These are phyloP conservation scores for Linderniella brevidens DNA, from an alignment of 257 asterid species.

Conservation along the genomic window DNA sequence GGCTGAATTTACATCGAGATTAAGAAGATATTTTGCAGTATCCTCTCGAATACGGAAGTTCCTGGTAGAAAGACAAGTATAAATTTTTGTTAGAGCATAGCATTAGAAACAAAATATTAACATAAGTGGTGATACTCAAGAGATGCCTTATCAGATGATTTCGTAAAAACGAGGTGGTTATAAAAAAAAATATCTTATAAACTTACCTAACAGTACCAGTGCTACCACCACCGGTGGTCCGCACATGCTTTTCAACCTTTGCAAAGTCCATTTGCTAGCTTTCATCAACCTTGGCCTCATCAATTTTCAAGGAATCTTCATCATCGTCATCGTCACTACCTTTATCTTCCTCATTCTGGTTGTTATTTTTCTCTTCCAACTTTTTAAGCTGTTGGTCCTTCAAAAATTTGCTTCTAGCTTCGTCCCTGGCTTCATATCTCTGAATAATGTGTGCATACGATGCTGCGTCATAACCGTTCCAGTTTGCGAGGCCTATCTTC, in stretches of 20 bases:
- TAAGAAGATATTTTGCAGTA: constrained; percentile 92
- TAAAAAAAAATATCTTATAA: constrained; percentile 1
- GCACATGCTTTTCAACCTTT: constrained; percentile 96
- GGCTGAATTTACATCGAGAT: constrained; percentile 84
- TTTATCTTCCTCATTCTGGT: constrained; percentile 34
- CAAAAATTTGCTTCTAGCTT: constrained; percentile 70
- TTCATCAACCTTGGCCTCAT: constrained; percentile 95
- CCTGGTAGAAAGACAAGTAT: constrained; percentile 24
- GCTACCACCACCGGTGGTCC: constrained; percentile 99
- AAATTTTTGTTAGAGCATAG: neutral
- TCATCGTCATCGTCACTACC: constrained; percentile 83
- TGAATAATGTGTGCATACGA: constrained; percentile 52
- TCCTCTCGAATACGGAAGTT: constrained; percentile 93
- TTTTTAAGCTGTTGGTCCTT: constrained; percentile 79
- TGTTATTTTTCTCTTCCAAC: constrained; percentile 76
- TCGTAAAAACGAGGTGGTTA: too few species aligned
- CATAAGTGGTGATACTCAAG: too few species aligned
- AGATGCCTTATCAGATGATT: neutral
- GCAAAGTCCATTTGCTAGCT: constrained; percentile 99
- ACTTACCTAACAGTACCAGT: constrained; percentile 93
- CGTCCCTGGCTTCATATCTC: constrained; percentile 92
- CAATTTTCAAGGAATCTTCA: constrained; percentile 51
- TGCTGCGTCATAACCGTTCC: constrained; percentile 95
- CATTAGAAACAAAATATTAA: too few species aligned
- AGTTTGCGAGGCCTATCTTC: constrained; percentile 80